A percentile compares a stretch with the other conserved stretches of the same genome.
Evolutionary conservation across 495 filamentous ascomycete species (phyloP).

Genomic region (Neurospora tetrasperma): DNA sequence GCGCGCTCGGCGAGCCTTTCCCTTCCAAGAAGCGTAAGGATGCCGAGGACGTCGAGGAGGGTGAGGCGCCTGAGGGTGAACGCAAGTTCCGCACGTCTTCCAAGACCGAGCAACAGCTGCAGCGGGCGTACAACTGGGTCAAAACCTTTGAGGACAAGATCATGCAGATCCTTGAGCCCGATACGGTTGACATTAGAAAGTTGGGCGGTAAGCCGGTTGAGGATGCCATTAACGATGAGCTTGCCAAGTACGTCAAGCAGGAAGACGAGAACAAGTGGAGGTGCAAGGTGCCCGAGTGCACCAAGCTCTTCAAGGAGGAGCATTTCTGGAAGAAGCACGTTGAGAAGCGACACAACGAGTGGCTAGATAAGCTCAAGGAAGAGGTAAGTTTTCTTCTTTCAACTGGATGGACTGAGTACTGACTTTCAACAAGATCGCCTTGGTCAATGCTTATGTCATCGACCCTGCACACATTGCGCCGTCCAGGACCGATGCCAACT

Average conservation of each 20-base stretch:
- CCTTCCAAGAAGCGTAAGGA: constrained; percentile 67
- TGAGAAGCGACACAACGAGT: constrained; percentile 89
- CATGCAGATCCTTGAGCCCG: constrained; percentile 80
- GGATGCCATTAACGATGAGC: constrained; percentile 77
- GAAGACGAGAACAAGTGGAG: constrained; percentile 94
- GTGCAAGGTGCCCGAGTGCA: constrained; percentile 91
- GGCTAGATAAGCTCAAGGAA: constrained; percentile 66
- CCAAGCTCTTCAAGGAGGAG: constrained; percentile 94
- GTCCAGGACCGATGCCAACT: constrained; percentile 88
- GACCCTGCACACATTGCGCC: constrained; percentile 91
- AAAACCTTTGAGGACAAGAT: constrained; percentile 97
- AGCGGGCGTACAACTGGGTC: constrained; percentile 98
- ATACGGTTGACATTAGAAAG: constrained; percentile 73
- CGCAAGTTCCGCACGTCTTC: constrained; percentile 56
- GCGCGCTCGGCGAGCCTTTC: constrained; percentile 67
- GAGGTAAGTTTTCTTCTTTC: constrained; percentile 51
- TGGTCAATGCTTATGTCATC: constrained; percentile 87
- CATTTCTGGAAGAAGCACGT: constrained; percentile 97
- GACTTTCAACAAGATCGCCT: constrained; percentile 50
- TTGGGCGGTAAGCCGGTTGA: constrained; percentile 82
- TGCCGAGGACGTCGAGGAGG: constrained; percentile 54
- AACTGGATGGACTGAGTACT: not conserved
- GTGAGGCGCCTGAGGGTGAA: constrained; percentile 47
- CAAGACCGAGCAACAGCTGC: constrained; percentile 82
- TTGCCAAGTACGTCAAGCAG: constrained; percentile 82